Percentiles rank a stretch among this genome's conserved stretches.
phyloP scores from a whole-genome alignment of 805 yeast species.

The Starmera dryadoides region DNA sequence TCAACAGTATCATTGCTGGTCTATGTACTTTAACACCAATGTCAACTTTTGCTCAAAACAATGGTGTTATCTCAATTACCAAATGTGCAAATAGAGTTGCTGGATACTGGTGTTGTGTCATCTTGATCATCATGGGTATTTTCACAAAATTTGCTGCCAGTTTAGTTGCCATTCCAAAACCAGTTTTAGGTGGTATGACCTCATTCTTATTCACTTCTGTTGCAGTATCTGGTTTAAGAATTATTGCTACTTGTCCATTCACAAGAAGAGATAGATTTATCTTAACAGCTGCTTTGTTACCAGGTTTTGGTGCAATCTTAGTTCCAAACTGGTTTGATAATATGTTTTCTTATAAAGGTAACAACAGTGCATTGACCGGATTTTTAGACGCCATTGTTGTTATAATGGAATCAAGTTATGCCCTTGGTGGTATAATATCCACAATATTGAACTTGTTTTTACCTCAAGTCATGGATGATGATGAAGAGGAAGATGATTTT shows the following conservation, averaged over 20 bases:
- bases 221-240: conserved; percentile 66
- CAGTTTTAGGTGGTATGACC: conserved; percentile 87
- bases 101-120: conserved; percentile 76
- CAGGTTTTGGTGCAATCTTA: conserved; percentile 62
- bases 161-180: conserved; percentile 72
- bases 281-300: conserved; percentile 54
- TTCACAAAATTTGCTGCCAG: conserved; percentile 85
- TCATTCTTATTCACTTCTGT: conserved; percentile 70
- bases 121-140: conserved; percentile 78
- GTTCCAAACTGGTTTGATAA: conserved; percentile 58
- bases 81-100: conserved; percentile 81
- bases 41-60: conserved; percentile 91
- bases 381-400: conserved; percentile 61
- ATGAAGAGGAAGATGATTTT: conserved; percentile 15
- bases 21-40: conserved; percentile 79
- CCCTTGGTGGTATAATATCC: conserved; percentile 60
- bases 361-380: conserved; percentile 48
- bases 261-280: conserved; percentile 71
- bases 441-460: conserved; percentile 53
- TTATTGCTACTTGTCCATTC: conserved; percentile 45
- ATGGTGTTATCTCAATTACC: conserved; percentile 88
- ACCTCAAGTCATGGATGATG: conserved; percentile 50
- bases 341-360: conserved; percentile 63
- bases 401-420: conserved; percentile 69
- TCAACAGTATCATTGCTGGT: conserved; percentile 71